phyloP scores from a whole-genome alignment of 2,329 filamentous ascomycete genomes.

The Pyrenochaeta sp. region DNA sequence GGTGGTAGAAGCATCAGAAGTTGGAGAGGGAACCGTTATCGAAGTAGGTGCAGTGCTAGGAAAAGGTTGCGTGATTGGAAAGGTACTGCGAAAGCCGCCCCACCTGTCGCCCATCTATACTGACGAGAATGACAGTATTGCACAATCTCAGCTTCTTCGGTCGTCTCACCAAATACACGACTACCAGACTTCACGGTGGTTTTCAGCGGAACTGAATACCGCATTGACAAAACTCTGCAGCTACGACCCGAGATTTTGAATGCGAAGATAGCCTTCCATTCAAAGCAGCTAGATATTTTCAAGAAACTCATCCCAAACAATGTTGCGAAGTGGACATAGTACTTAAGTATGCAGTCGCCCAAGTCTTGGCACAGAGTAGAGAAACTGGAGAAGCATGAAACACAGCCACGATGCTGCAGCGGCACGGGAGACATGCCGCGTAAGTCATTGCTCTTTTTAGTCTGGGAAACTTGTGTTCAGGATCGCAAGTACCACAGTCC shows the following conservation, averaged over 20 bases:
- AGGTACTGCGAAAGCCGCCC: conserved; percentile 36
- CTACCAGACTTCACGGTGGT: conserved; percentile 57
- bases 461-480: background rate
- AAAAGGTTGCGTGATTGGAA: conserved; percentile 49
- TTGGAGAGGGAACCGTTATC: conserved; percentile 47
- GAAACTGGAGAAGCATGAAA: too few species aligned
- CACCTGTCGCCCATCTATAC: background rate
- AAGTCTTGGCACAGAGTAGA: background rate
- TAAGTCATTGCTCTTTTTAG: background rate
- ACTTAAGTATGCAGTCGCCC: conserved; percentile 2
- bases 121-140: conserved; percentile 47
- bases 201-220: conserved; percentile 47
- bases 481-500: background rate
- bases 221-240: conserved; percentile 50
- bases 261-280: conserved; percentile 38
- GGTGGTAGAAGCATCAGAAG: conserved; percentile 46
- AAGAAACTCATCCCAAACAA: conserved; percentile 46
- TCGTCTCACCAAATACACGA: conserved; percentile 45
- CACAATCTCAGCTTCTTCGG: conserved; percentile 50
- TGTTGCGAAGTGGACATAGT: conserved; percentile 42
- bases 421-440: too few species aligned
- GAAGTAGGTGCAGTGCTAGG: conserved; percentile 45
- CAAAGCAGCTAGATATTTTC: conserved; percentile 46
- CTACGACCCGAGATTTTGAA: conserved; percentile 37
- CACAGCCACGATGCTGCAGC: too few species aligned